phyloP scores from a whole-genome alignment of 148 eudicot genomes.

The Vaccinium corymbosum region DNA sequence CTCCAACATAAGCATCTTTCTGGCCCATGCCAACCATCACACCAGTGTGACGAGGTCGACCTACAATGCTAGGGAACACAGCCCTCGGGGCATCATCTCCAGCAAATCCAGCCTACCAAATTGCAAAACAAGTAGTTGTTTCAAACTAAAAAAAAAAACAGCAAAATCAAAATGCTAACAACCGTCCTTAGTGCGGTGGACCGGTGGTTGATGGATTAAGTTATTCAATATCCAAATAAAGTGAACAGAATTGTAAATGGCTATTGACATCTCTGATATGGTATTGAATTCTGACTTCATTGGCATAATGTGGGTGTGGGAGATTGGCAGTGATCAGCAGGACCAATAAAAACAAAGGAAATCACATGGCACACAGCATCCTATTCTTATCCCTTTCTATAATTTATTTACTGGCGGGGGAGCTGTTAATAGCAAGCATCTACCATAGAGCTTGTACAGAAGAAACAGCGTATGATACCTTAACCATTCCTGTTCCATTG shows the following conservation, averaged over 20 bases:
- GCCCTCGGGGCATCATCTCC: slow-evolving; percentile 94
- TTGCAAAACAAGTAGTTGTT: background rate
- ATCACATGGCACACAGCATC: background rate
- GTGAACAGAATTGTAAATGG: background rate
- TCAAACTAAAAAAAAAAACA: background rate
- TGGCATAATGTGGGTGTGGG: background rate
- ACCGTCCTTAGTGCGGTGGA: background rate
- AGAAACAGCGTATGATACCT: slow-evolving; percentile 34
- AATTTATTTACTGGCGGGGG: background rate
- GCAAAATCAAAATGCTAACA: background rate
- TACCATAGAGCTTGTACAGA: background rate
- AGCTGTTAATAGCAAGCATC: background rate
- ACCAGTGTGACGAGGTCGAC: slow-evolving; percentile 89
- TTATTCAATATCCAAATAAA: background rate
- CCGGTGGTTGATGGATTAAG: background rate
- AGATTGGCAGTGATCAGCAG: background rate
- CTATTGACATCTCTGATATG: no score
- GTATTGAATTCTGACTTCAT: background rate
- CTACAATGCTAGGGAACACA: slow-evolving; percentile 86
- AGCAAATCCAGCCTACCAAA: slow-evolving; percentile 83
- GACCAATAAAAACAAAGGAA: background rate
- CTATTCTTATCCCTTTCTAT: background rate
- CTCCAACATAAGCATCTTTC: slow-evolving; percentile 86
- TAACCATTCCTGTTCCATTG: slow-evolving; percentile 85
- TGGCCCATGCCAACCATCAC: slow-evolving; percentile 97